Evolutionary conservation across 2,329 filamentous ascomycete genomes (phyloP), one percentile per base, ranked within the genome.

Genomic region (Diplocarpon rosae): DNA sequence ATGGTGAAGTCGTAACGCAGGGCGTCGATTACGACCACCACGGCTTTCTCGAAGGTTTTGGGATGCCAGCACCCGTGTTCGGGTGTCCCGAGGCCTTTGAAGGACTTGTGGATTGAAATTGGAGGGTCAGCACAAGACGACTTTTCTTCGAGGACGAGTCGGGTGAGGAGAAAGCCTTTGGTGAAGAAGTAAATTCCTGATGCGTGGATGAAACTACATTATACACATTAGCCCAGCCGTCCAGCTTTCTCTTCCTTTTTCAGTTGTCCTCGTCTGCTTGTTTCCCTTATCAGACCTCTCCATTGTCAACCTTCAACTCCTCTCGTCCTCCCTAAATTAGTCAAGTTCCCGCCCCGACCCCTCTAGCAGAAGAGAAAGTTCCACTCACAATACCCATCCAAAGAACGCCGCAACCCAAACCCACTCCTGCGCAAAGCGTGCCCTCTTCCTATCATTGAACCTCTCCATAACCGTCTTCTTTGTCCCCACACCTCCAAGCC

Each of bases 1-100:
- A 96, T 78, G 0, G 90, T 93, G 57, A 98, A 98, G 64, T 98
- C 92, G 66, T 98, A 98, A 48, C 92, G 83, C 47, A 98, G 72
- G 42, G 92, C 92, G 64, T 98, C 92, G 46, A 98, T 83, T 40
- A 98, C 69, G 45, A 98, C 76, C 17, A 98, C 75, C 37, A 98
- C 80, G 10, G 90, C 89, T 62, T 89, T 92, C 51, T 94, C 78
- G 61, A 96, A 98, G 1, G 80, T 85, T 67, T 87, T 94, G 29
- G 88, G 86, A 62, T 96, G 88, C 92, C 92, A 98, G 72, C 92
- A 98, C 52, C 92, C 92, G 52, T 87, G 89, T 53, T 58, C 43
- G 28, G 57, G 44, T 61, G 66, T 59, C 2, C 59, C 58, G 28
- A 53, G 20, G 41, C 51, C 46, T 49, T 48, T 50, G 17, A 55